Percentiles rank a stretch among this genome's conserved stretches.
phyloP scores from a whole-genome alignment of 306 rosid species.

The Biancaea sappan region DNA sequence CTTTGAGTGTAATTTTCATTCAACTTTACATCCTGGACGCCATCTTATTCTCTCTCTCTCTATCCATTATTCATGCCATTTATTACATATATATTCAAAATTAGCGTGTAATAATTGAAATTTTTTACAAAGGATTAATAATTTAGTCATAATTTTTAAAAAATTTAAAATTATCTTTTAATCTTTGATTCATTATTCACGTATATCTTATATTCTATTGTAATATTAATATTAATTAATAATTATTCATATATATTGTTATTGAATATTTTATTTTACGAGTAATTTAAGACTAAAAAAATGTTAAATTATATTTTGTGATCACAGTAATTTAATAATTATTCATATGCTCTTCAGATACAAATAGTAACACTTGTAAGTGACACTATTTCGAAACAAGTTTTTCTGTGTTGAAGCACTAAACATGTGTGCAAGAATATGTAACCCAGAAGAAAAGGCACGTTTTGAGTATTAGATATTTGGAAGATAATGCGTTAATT shows the following conservation, averaged over 20 bases:
- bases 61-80: background rate
- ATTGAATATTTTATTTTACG: too few species aligned
- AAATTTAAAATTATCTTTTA: too few species aligned
- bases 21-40: constrained; percentile 6
- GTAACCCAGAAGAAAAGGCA: background rate
- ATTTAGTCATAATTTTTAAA: too few species aligned
- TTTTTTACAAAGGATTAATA: too few species aligned
- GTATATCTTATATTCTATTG: background rate
- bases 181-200: background rate
- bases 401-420: too few species aligned
- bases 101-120: background rate
- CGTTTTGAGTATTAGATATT: background rate
- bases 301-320: too few species aligned
- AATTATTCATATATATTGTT: too few species aligned
- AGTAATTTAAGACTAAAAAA: too few species aligned
- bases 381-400: background rate
- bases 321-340: too few species aligned
- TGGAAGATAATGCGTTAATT: constrained; percentile 12
- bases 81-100: background rate
- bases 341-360: too few species aligned
- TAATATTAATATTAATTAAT: too few species aligned
- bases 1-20: background rate
- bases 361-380: too few species aligned
- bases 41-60: background rate
- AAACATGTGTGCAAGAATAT: background rate